phyloP scores from a whole-genome alignment of 768 basidiomycete genomes.

The Rhizopogon vinicolor region DNA sequence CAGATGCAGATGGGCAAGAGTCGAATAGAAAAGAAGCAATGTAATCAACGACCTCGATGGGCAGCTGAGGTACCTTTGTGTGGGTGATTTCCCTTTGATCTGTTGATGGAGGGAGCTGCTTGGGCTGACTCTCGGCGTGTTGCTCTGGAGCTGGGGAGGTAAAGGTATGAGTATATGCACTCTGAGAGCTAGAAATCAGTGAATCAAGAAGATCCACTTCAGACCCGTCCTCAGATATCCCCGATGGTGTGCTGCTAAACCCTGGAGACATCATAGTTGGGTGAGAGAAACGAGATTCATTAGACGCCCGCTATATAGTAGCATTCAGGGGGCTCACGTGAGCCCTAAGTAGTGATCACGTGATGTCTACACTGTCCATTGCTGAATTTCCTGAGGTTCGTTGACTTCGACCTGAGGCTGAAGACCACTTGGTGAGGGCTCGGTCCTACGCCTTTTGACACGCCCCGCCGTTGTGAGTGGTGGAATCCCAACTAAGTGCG shows the following conservation, averaged over 20 bases:
- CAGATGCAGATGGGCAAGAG: slow-evolving; percentile 13
- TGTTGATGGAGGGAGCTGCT: not conserved
- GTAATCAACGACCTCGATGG: slow-evolving; percentile 27
- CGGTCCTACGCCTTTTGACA: not conserved
- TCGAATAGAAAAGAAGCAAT: slow-evolving; percentile 14
- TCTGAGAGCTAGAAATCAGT: slow-evolving; percentile 2
- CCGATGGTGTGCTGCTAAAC: not conserved
- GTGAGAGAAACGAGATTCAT: not conserved
- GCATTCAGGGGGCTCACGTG: not conserved
- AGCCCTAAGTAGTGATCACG: slow-evolving; percentile 8
- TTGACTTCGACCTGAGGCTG: too few relatives aligned
- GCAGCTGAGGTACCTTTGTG: slow-evolving; percentile 15
- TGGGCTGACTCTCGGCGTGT: not conserved
- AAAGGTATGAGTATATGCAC: slow-evolving; percentile 13
- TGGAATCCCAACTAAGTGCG: not conserved
- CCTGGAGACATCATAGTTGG: slow-evolving; percentile 12
- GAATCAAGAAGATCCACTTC: slow-evolving; percentile 10
- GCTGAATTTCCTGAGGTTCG: not conserved
- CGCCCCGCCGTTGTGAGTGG: not conserved
- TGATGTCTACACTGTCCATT: slow-evolving; percentile 2
- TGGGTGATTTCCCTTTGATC: not conserved
- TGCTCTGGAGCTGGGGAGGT: slow-evolving; percentile 19
- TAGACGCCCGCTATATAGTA: too few relatives aligned
- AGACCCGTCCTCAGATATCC: slow-evolving; percentile 7
- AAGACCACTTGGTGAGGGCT: not conserved